A percentile compares a stretch with the other conserved stretches of the same genome.
Conservation (phyloP, 139 green algal species). For the Micromonas commoda region DNA sequence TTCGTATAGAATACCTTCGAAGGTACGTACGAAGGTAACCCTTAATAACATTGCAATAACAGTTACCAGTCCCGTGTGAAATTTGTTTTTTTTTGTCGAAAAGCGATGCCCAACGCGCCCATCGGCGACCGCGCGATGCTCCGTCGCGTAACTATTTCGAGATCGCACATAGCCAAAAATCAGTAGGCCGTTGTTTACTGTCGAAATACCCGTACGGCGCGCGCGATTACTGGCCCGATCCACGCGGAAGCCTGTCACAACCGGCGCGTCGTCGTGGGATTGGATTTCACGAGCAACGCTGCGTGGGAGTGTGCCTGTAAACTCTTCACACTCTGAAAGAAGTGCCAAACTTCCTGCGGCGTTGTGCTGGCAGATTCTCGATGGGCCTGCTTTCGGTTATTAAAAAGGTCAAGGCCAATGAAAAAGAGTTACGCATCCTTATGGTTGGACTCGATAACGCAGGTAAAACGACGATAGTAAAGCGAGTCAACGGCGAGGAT, state of each 20-base stretch:
- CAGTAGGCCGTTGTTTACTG: too few relatives aligned
- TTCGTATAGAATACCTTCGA: not conserved
- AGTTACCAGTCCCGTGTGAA: not conserved
- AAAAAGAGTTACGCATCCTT: conserved; percentile 89
- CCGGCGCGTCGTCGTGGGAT: too few relatives aligned
- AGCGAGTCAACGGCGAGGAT: conserved; percentile 84
- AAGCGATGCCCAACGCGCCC: too few relatives aligned
- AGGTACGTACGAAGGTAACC: not conserved
- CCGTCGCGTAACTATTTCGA: too few relatives aligned
- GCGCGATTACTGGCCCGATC: too few relatives aligned
- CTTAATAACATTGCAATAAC: not conserved
- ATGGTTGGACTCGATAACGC: conserved; percentile 97
- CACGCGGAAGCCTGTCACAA: too few relatives aligned
- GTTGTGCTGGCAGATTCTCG: not conserved
- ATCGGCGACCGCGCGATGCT: too few relatives aligned
- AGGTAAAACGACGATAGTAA: conserved; percentile 96
- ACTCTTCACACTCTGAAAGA: not conserved
- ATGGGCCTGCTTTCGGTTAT: conserved; percentile 95
- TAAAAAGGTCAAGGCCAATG: conserved; percentile 86
- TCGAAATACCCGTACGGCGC: too few relatives aligned
- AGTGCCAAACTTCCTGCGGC: not conserved
- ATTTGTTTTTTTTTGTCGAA: not conserved
- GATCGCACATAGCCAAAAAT: too few relatives aligned
- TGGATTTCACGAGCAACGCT: not conserved
- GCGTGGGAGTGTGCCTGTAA: not conserved